A percentile compares a stretch with the other conserved stretches of the same genome.
These are phyloP conservation scores for Phytopythium vexans DNA, from an alignment of 352 stramenopile genomes.

Conservation along the genomic window DNA sequence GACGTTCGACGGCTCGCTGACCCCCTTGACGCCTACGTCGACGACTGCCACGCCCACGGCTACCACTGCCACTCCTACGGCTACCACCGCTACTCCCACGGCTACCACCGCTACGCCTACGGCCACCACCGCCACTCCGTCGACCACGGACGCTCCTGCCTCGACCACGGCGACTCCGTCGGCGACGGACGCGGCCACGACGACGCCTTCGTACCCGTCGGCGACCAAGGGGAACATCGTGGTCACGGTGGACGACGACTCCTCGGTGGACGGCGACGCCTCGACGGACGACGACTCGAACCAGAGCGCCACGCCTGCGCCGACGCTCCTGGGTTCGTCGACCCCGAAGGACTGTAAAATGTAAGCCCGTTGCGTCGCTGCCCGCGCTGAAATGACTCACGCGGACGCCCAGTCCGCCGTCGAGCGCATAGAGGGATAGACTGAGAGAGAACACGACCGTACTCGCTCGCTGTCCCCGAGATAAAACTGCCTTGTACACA, in stretches of 20 bases:
- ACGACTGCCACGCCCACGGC: too few relatives aligned
- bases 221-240: too few relatives aligned
- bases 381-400: too few relatives aligned
- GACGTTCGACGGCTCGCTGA: conserved; percentile 25
- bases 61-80: conserved; percentile 2
- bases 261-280: conserved; percentile 1
- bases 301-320: neutral
- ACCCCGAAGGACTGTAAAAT: too few relatives aligned
- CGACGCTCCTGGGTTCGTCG: too few relatives aligned
- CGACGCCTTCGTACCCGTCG: conserved; percentile 6
- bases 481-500: too few relatives aligned
- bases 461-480: too few relatives aligned
- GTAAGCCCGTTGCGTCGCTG: too few relatives aligned
- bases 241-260: conserved; percentile 3
- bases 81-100: conserved; percentile 5
- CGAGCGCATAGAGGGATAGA: neutral
- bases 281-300: conserved; percentile 1
- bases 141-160: conserved; percentile 9
- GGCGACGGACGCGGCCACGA: conserved; percentile 5
- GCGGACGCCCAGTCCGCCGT: neutral
- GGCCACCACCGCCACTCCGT: conserved; percentile 4
- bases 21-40: conserved; percentile 5
- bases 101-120: conserved; percentile 8
- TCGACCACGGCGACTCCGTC: conserved; percentile 11
- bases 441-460: too few relatives aligned